Evolutionary conservation across 2,329 filamentous ascomycete genomes (phyloP).

Genomic region (Pestalotiopsis fici): DNA sequence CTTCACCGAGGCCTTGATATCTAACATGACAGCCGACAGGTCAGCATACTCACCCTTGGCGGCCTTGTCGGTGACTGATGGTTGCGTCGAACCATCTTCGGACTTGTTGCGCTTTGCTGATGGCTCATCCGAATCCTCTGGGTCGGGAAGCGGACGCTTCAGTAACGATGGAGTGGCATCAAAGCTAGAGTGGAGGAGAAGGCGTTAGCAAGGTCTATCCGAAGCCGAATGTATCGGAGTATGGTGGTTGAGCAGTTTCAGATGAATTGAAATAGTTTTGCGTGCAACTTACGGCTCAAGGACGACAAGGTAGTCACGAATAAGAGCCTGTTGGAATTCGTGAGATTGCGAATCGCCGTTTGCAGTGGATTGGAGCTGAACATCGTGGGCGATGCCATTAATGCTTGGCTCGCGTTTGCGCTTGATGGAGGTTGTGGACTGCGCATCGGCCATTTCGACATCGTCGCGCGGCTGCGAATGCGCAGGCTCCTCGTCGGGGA

Average conservation of each 20-base stretch:
- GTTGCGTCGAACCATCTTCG: slow-evolving; percentile 38
- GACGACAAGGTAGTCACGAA: slow-evolving; percentile 29
- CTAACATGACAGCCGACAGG: slow-evolving; percentile 66
- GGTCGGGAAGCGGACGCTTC: slow-evolving; percentile 50
- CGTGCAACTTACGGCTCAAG: slow-evolving; percentile 27
- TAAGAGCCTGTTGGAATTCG: slow-evolving; percentile 4
- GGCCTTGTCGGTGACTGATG: slow-evolving; percentile 56
- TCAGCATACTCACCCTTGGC: slow-evolving; percentile 53
- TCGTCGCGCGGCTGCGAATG: slow-evolving; percentile 12
- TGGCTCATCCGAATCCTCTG: slow-evolving; percentile 48
- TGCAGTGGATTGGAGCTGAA: slow-evolving; percentile 15
- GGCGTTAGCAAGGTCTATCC: not conserved
- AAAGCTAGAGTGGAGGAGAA: slow-evolving; percentile 39
- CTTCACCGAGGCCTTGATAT: slow-evolving; percentile 51
- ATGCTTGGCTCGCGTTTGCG: slow-evolving; percentile 31
- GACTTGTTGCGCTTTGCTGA: slow-evolving; percentile 63
- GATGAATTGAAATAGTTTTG: not conserved
- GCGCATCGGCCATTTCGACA: slow-evolving; percentile 15
- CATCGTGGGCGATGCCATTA: slow-evolving; percentile 18
- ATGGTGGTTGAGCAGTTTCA: not conserved
- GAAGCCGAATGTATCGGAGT: not conserved
- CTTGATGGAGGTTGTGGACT: slow-evolving; percentile 19
- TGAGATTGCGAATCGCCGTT: slow-evolving; percentile 19
- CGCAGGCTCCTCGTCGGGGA: slow-evolving; percentile 20
- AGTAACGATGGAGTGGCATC: slow-evolving; percentile 58